phyloP scores from a whole-genome alignment of 345 rosid species.

The Adansonia digitata region DNA sequence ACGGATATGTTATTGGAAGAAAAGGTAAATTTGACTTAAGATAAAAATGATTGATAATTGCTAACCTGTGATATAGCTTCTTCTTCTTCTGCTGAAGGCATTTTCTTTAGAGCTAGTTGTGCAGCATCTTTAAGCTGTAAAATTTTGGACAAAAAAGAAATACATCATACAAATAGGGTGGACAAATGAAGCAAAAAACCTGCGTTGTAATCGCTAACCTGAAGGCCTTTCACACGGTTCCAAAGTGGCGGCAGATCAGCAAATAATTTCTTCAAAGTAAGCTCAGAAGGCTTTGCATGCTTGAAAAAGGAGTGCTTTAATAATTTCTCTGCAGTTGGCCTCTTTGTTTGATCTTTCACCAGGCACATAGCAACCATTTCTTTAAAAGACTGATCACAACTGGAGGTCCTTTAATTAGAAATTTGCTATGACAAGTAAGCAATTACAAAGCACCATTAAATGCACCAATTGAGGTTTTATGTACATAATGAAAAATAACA shows the following conservation, averaged over 20 bases:
- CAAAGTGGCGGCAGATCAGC: conserved; percentile 85
- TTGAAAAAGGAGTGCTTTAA: conserved; percentile 89
- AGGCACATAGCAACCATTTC: conserved; percentile 99
- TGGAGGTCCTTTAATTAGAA: conserved; percentile 86
- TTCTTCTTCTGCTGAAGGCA: conserved; percentile 97
- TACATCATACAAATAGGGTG: conserved; percentile 12
- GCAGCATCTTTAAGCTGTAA: conserved; percentile 91
- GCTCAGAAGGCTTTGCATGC: conserved; percentile 85
- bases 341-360: conserved; percentile 96
- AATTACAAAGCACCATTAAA: background rate
- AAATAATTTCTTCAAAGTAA: conserved; percentile 69
- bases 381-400: conserved; percentile 98
- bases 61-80: conserved; percentile 92
- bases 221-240: conserved; percentile 92
- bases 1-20: background rate
- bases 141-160: conserved; percentile 11
- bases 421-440: conserved; percentile 22
- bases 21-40: background rate
- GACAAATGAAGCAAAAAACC: conserved; percentile 13
- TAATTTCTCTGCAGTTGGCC: conserved; percentile 96
- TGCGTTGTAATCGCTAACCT: conserved; percentile 41
- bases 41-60: background rate
- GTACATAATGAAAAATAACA: background rate
- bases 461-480: conserved; percentile 9
- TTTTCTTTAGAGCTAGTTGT: conserved; percentile 84